phyloP scores from a whole-genome alignment of 2,329 filamentous ascomycete species.

The Hymenotorrendiella dingleyae region DNA sequence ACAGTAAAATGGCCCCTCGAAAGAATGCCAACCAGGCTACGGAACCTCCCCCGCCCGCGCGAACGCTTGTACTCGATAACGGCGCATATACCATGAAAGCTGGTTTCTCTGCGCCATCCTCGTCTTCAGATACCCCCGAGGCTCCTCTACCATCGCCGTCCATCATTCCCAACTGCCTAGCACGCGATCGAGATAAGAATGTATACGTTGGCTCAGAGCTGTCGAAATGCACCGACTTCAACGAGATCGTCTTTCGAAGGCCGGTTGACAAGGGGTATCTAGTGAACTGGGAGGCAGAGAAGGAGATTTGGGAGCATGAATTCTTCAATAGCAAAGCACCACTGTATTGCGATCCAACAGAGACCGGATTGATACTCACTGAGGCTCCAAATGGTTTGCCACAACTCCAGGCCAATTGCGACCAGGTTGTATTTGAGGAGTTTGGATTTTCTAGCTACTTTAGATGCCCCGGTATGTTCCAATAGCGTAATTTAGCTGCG shows the following conservation, averaged over 20 bases:
- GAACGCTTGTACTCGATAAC: slow-evolving; percentile 87
- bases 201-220: slow-evolving; percentile 77
- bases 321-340: slow-evolving; percentile 68
- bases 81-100: slow-evolving; percentile 89
- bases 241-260: slow-evolving; percentile 78
- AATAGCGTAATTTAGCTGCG: not conserved
- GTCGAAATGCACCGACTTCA: slow-evolving; percentile 76
- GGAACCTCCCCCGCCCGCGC: slow-evolving; percentile 47
- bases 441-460: slow-evolving; percentile 88
- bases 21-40: slow-evolving; percentile 43
- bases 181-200: slow-evolving; percentile 71
- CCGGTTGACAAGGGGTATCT: slow-evolving; percentile 93
- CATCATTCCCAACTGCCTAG: slow-evolving; percentile 82
- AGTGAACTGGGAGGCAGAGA: slow-evolving; percentile 94
- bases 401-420: slow-evolving; percentile 78
- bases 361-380: slow-evolving; percentile 78
- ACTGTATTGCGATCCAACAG: slow-evolving; percentile 65
- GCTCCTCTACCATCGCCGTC: slow-evolving; percentile 46
- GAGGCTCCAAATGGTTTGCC: slow-evolving; percentile 82
- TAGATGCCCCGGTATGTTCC: slow-evolving; percentile 57
- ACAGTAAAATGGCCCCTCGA: slow-evolving; percentile 12
- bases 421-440: slow-evolving; percentile 96
- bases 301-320: slow-evolving; percentile 89
- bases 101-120: slow-evolving; percentile 48
- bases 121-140: not conserved